Evolutionary conservation across 495 filamentous ascomycete genomes (phyloP), one percentile per base, ranked within the genome.

Genomic region (Penicillium pancosmium): DNA sequence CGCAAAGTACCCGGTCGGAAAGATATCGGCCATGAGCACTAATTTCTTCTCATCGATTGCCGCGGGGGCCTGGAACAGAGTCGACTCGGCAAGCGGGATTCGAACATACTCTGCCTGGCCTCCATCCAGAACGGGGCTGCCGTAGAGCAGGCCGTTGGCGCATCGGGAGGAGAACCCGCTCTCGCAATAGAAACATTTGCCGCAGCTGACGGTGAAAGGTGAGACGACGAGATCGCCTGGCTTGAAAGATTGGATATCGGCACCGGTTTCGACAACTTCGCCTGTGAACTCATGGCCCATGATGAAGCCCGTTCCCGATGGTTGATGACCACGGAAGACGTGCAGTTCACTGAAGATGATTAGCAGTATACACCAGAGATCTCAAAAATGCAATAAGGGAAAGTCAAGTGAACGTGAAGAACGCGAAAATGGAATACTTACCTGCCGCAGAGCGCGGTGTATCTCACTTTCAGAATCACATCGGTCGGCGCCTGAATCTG

Each of bases 361-460:
- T 11, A 33, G 41, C 15, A 47, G 38, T 15, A 5, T 36, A 38
- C 15, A n/a, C 12, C 36, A 12, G 36, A 12, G 36, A n/a, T 38
- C 36, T n/a, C 15, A n/a, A 38, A 31, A 31, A 31, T 0, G 2
- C 27, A 31, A 31, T 0, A 6, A 9, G 8, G 8, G 0, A 9
- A 9, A 31, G 27, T 31, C 27, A 6, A 31, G 8, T 9, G 27
- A 8, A 1, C 8, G 27, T 2, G 27, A 8, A 9, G 27, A 31
- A 8, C 5, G 27, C 6, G 36, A 15, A 12, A 33, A 25, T 27
- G 12, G n/a, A 31, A 41, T 27, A 41, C 80, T 66, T 77, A 91
- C 91, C 89, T 92, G 64, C 93, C 93, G 72, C 93, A 97, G 36
- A 97, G 78, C 15, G 91, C 93, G 3, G 91, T 91, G 59, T 90